Conservation (phyloP, 2,329 filamentous ascomycete genomes). For the Botrytis sinoallii region DNA sequence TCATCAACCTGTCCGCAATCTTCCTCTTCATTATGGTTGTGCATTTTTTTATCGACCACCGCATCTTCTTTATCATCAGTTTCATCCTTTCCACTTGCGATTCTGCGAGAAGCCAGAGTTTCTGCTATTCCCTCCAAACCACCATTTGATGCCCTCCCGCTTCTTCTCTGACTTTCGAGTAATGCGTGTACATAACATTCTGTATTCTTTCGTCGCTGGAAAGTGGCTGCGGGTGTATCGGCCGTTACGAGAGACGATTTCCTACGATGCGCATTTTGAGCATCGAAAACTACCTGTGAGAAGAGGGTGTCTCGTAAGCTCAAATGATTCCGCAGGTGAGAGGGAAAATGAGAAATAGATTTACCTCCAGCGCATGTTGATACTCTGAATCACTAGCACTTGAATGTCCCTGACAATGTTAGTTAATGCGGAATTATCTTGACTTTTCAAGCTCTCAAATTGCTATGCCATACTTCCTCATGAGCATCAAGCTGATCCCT, state of each 20-base stretch:
- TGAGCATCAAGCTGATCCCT: conserved; percentile 12
- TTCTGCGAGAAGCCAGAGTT: conserved; percentile 25
- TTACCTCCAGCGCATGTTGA: conserved; percentile 46
- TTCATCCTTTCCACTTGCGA: conserved; percentile 16
- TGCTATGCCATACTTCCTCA: conserved; percentile 16
- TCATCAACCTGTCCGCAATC: conserved; percentile 53
- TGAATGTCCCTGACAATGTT: conserved; percentile 26
- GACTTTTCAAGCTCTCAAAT: background rate
- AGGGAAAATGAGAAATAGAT: background rate
- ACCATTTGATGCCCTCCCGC: conserved; percentile 34
- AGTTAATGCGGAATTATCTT: background rate
- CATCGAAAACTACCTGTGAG: conserved; percentile 57
- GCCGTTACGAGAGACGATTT: conserved; percentile 62
- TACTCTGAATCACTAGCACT: conserved; percentile 38
- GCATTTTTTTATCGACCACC: conserved; percentile 23
- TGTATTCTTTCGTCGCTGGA: conserved; percentile 44
- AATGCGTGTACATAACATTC: conserved; percentile 66
- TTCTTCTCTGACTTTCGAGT: conserved; percentile 53
- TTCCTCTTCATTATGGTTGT: conserved; percentile 10
- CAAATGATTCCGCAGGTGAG: background rate
- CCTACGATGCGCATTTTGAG: conserved; percentile 57
- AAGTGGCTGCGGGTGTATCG: conserved; percentile 44
- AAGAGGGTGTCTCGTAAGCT: conserved; percentile 3
- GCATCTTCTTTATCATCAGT: conserved; percentile 6
- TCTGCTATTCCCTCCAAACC: conserved; percentile 34